These are phyloP conservation scores for Rosa hybrid DNA, from an alignment of 331 rosid genomes.

Conservation along the genomic window DNA sequence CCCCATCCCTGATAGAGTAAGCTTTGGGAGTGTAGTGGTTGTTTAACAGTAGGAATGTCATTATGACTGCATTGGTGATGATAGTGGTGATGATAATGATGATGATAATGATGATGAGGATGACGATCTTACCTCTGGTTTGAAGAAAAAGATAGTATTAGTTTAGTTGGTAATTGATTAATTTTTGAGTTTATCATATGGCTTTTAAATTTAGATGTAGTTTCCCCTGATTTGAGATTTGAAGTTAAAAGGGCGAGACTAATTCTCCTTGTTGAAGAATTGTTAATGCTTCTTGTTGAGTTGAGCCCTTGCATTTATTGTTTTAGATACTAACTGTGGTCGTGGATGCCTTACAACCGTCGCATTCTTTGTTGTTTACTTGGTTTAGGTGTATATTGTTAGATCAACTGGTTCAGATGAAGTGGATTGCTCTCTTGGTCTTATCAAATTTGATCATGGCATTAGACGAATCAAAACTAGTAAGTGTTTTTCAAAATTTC, in stretches of 20 bases:
- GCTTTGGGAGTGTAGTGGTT: background rate
- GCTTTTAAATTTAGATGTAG: background rate
- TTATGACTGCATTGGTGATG: background rate
- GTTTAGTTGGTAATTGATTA: too few species aligned
- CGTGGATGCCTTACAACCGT: background rate
- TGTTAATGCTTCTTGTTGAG: background rate
- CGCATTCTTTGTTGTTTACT: slow-evolving; percentile 9
- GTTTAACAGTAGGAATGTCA: background rate
- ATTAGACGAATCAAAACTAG: slow-evolving; percentile 12
- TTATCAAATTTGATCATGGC: slow-evolving; percentile 33
- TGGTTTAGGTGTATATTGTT: slow-evolving; percentile 54
- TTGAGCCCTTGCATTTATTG: background rate
- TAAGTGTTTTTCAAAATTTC: slow-evolving; percentile 25
- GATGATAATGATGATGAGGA: background rate
- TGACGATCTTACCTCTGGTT: background rate
- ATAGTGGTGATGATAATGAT: too few species aligned
- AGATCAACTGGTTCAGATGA: slow-evolving; percentile 42
- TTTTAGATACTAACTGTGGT: background rate
- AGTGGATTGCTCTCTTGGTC: slow-evolving; percentile 49
- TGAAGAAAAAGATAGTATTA: background rate
- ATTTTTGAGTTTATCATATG: background rate
- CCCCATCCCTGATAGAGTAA: background rate
- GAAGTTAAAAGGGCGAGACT: background rate
- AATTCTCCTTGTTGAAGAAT: background rate
- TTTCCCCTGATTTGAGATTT: background rate